Base-by-base conservation (phyloP, 805 yeast species). In the Zygosaccharomyces kombuchaensis region DNA sequence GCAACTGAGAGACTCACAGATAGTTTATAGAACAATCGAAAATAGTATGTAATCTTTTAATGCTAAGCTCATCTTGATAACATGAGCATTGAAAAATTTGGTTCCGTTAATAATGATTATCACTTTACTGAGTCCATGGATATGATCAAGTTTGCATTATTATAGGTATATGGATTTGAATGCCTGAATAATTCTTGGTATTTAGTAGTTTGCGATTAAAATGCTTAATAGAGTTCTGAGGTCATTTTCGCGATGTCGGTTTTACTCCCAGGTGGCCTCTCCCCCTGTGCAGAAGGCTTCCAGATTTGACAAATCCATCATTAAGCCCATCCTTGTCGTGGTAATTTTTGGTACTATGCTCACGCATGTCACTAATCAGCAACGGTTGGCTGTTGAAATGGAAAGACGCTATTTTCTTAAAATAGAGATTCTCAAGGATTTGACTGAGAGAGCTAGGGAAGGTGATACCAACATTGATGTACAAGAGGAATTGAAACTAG, bases 321-420 rank as follows among this genome's bases (percentile, higher is more conserved):
- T 67, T 10, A 68, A 73, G 34, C 70, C 77, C 12, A 58, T 70
- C 5, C 40, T 73, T 9, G 67, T 74, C 19, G 60, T 75, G 2
- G 66, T 77, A 5, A 53, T 74, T 9, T 71, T 75, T 34, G 73
- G 78, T 1, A 72, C 79, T 0, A 70, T 75, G 53, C 63, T 77
- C 7, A 69, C 74, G 50, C 71, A 73, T 55, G 69, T 76, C 16
- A 72, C 72, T 43, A 68, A 70, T 31, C 61, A 67, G 25, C 69
- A 74, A 43, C 67, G 72, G 31, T 64, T 65, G 10, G 58, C 62
- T 23, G 69, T 69, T 6, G 74, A 70, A 17, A 51, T 75, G 53
- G 72, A 69, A 19, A 58, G 68, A 32, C 58, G 71, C 10, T 67
- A 71, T 50, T 36, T 51, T 2, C 51, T 73, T 27, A 74, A 72